Conservation (phyloP, 116 monocot genomes). For the Zostera marina region DNA sequence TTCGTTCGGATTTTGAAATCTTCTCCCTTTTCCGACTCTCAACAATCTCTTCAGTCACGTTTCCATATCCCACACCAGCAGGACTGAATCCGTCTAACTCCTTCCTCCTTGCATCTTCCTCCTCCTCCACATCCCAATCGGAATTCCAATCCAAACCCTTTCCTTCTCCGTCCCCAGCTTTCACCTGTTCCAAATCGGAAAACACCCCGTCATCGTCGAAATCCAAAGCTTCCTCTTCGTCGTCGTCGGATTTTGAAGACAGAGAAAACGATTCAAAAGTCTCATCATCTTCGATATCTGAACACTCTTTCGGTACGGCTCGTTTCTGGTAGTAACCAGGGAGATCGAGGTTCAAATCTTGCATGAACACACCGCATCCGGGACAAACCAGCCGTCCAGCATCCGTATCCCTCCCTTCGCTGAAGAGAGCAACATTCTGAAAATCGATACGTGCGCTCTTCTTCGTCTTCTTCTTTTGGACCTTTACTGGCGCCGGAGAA, state of each 20-base stretch:
- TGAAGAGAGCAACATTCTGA: constrained; percentile 20
- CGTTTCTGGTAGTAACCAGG: constrained; percentile 66
- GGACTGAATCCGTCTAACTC: constrained; percentile 67
- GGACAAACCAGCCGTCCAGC: constrained; percentile 47
- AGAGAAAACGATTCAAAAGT: not conserved
- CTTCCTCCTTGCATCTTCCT: constrained; percentile 27
- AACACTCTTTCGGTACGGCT: constrained; percentile 2
- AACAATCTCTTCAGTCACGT: constrained; percentile 49
- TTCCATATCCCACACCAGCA: constrained; percentile 79
- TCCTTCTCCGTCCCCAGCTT: constrained; percentile 3
- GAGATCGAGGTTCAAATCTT: constrained; percentile 54
- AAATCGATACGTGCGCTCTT: not conserved
- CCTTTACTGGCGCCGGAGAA: constrained; percentile 1
- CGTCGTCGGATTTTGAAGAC: not conserved
- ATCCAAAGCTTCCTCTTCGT: constrained; percentile 3
- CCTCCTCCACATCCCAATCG: constrained; percentile 39
- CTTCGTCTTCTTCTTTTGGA: not conserved
- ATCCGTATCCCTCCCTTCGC: constrained; percentile 52
- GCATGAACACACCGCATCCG: constrained; percentile 95
- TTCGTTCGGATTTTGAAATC: constrained; percentile 85
- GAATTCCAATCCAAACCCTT: constrained; percentile 23
- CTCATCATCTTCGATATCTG: constrained; percentile 9
- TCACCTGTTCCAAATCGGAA: constrained; percentile 9
- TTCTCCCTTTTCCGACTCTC: constrained; percentile 41
- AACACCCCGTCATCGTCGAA: constrained; percentile 13